Evolutionary conservation across 1,284 basidiomycete genomes (phyloP), one percentile per base, ranked within the genome.

Genomic region (Ceratobasidium sp.): DNA sequence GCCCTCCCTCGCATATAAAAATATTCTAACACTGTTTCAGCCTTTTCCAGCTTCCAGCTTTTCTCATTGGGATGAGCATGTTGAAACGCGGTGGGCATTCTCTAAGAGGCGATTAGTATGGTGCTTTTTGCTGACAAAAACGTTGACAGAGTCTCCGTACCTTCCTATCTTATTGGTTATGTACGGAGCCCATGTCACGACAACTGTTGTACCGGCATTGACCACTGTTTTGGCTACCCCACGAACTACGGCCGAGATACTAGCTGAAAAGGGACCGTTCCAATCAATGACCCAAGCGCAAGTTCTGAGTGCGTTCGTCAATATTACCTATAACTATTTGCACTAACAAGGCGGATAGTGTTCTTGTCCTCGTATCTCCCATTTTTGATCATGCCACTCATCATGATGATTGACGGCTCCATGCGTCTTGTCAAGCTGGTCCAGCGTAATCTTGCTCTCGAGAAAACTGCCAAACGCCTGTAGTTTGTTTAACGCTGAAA

Each of bases 11-110:
- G 26, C 43, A 43, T 28, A 9, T 57, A 34, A 46, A 9, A 1
- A 39, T 10, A 32, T 16, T 48, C 43, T 48, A 5, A 60, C 34
- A 26, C 57, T 30, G 55, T 36, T 14, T 6, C 67, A 91, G 89
- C 0, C 75, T 88, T 53, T 92, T 94, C 79, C 93, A 94, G 79
- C 79, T 94, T 0, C 92, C 93, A 0, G 84, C n/a, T 0, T 94
- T 94, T 78, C 77, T 92, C 36, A 73, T 93, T 12, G 91, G 91
- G 14, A 83, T 89, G 46, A 82, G 82, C 18, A 89, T 87, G 0
- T 81, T 95, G 6, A 91, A 87, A 84, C 84, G 83, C 76, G 87
- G 92, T 88, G 76, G 70, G 84, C 77, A 41, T 30, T 30, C 39
- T 30, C 26, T 45, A n/a, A n/a, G n/a, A n/a, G n/a, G n/a, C n/a